A percentile compares a stretch with the other conserved stretches of the same genome.
These are phyloP conservation scores for Solanum gandarillasii DNA, from an alignment of 257 asterid species.

Conservation along the genomic window DNA sequence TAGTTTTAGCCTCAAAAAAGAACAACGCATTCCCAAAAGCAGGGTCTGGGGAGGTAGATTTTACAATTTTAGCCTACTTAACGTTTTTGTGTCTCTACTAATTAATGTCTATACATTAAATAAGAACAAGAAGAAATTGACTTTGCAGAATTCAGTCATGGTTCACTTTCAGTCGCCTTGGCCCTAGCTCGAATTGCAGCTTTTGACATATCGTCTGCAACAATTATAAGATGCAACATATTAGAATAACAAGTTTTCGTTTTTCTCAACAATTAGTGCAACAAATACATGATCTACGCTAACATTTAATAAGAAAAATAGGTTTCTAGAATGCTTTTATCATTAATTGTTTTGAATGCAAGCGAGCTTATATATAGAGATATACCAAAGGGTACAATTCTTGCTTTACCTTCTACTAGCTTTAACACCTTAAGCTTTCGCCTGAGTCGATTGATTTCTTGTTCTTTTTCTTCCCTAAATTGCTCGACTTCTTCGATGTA, in stretches of 20 bases:
- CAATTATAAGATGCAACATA: background rate
- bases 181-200: background rate
- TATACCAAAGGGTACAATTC: no score
- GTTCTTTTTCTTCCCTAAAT: background rate
- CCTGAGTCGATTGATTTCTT: background rate
- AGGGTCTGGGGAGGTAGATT: no score
- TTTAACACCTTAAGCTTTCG: background rate
- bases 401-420: background rate
- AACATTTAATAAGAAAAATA: no score
- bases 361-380: no score
- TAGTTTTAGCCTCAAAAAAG: no score
- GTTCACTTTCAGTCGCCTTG: background rate
- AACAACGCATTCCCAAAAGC: no score
- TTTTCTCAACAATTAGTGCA: background rate
- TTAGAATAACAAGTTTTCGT: background rate
- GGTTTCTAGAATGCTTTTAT: no score
- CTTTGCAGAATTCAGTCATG: background rate
- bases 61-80: no score
- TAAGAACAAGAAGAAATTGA: background rate
- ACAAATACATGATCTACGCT: background rate
- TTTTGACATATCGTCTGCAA: background rate
- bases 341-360: no score
- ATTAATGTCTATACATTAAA: no score
- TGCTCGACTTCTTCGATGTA: no score
- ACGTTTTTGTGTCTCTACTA: no score